Evolutionary conservation across 345 rosid species (phyloP).

Genomic region (Bruguiera gymnorhiza): DNA sequence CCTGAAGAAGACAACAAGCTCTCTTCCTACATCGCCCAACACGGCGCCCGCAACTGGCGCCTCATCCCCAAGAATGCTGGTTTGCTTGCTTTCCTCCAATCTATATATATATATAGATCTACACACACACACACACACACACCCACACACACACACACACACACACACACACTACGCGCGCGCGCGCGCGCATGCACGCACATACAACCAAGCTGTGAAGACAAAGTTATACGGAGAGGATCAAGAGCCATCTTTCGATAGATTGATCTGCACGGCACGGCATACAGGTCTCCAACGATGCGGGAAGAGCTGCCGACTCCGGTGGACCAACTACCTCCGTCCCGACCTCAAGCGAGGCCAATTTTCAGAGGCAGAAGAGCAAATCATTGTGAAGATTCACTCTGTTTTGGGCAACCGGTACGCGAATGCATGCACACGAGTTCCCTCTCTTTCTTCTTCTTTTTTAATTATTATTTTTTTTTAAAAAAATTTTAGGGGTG

Average conservation of each 20-base stretch:
- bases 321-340: constrained; percentile 90
- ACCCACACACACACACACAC: too few relatives aligned
- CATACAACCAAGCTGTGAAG: too few relatives aligned
- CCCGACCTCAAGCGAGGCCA: constrained; percentile 88
- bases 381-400: constrained; percentile 74
- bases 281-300: constrained; percentile 76
- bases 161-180: background rate
- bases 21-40: constrained; percentile 85
- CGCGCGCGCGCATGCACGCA: background rate
- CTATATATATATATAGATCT: background rate
- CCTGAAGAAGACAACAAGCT: constrained; percentile 97
- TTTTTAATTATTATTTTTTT: too few relatives aligned
- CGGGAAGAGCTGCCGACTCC: constrained; percentile 86
- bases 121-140: too few relatives aligned
- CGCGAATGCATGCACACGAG: background rate
- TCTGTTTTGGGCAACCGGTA: constrained; percentile 92
- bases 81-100: constrained; percentile 10
- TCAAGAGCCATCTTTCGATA: too few relatives aligned
- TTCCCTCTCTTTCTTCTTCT: too few relatives aligned
- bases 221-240: too few relatives aligned
- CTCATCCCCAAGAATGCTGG: constrained; percentile 96
- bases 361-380: constrained; percentile 74
- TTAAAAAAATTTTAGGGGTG: too few relatives aligned
- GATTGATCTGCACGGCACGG: too few relatives aligned
- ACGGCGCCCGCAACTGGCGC: constrained; percentile 92